Evolutionary conservation across 2,329 filamentous ascomycete species (phyloP), one percentile per base, ranked within the genome.

Genomic region (Phialophora verrucosa): DNA sequence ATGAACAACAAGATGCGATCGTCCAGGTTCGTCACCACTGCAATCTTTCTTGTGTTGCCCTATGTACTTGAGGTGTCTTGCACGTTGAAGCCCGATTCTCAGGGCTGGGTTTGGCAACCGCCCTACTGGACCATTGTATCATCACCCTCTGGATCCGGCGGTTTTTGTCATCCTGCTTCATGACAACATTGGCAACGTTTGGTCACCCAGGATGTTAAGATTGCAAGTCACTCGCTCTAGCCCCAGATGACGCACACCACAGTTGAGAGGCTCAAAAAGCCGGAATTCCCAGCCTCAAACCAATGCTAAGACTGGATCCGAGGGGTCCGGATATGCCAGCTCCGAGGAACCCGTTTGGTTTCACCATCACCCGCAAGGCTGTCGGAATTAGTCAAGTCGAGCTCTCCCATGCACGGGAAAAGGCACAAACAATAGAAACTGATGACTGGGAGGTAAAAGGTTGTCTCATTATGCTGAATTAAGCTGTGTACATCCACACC

Each of bases 401-500:
- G 50, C 49, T 53, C 62, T 31, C 42, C 8, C 47, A 27, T 17
- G 31, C 51, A 29, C 10, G n/a, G 20, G 49, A 10, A 29, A 55
- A 14, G 12, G 27, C 23, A 51, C 20, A 42, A 47, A 47, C 27
- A 47, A 35, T 44, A 47, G 54, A 53, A 64, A 63, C 27, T 4
- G 25, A 27, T 32, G 25, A 47, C 55, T 27, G 32, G 27, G 54
- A 60, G 47, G 57, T 55, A 58, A 66, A 50, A 35, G 25, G 53
- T 55, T 53, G 62, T 70, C 66, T 69, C 69, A 70, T 70, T 70
- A 69, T 69, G 66, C 64, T 69, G 66, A 63, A 69, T 65, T 69
- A 64, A 65, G 66, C 27, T 65, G 47, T 66, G 59, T 65, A 63
- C 64, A 44, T 65, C 62, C 62, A 54, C 64, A 49, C 66, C 62